Evolutionary conservation across 2,329 filamentous ascomycete genomes (phyloP), one percentile per base, ranked within the genome.

Genomic region (Neonectria hederae): DNA sequence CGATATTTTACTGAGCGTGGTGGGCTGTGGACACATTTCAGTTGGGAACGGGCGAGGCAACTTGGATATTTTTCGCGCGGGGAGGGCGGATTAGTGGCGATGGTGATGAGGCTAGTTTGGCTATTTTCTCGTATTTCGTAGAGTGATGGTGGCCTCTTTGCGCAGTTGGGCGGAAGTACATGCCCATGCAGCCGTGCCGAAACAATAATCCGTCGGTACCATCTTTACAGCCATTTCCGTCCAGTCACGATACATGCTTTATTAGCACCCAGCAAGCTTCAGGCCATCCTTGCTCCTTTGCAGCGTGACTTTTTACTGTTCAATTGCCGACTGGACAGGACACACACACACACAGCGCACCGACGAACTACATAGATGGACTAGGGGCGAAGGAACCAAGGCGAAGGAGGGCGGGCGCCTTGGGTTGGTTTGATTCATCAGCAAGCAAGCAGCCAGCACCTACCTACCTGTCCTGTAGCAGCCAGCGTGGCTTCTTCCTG

Each of bases 401-500:
- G 43, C 11, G 43, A 46, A 46, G 43, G 22, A 22, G 43, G 11
- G 19, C 21, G 43, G n/a, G n/a, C n/a, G 14, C 22, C 35, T 46
- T 3, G 28, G 26, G n/a, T 30, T 40, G 32, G 22, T 48, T 48
- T 43, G 42, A 52, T 59, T 38, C 51, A 54, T 51, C 54, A 66
- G 55, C 63, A 66, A 9, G 10, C 28, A 28, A 28, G 62, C 19
- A 10, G n/a, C n/a, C n/a, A n/a, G n/a, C n/a, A n/a, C n/a, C n/a
- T n/a, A n/a, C n/a, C n/a, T n/a, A n/a, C n/a, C n/a, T n/a, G n/a
- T n/a, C n/a, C n/a, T n/a, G 38, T 9, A 13, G 7, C n/a, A 42
- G 71, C 63, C 70, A 74, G 70, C 72, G 72, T 74, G 72, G 65
- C 72, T 69, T 74, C 69, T 74, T 74, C 38, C 22, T 26, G 45